Percentiles rank a stretch among this genome's conserved stretches.
phyloP scores from a whole-genome alignment of 371 early-diverging fungal genomes.

The Saksenaea vasiformis region DNA sequence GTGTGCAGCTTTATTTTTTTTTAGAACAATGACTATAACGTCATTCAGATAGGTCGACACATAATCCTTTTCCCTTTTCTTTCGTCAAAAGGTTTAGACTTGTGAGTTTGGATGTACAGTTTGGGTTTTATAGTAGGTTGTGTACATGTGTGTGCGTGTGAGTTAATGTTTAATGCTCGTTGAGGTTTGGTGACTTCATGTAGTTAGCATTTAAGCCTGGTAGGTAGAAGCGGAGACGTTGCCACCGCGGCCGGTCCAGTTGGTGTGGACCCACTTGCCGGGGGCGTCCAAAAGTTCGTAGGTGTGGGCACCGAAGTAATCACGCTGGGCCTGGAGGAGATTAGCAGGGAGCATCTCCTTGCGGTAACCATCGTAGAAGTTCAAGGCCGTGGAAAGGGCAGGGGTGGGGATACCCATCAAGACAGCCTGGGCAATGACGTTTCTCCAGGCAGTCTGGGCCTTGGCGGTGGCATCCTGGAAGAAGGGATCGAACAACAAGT shows the following conservation, averaged over 20 bases:
- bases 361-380: constrained; percentile 97
- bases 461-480: constrained; percentile 87
- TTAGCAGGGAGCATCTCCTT: constrained; percentile 90
- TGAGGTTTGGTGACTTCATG: background rate
- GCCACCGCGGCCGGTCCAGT: constrained; percentile 95
- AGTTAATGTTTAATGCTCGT: too few species aligned
- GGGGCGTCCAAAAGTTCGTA: constrained; percentile 84
- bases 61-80: too few species aligned
- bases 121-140: too few species aligned
- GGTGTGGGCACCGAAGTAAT: constrained; percentile 99
- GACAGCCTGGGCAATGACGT: constrained; percentile 83
- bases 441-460: constrained; percentile 89
- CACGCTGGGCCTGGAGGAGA: constrained; percentile 97
- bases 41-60: too few species aligned
- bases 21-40: too few species aligned
- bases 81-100: too few species aligned
- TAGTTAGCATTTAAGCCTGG: constrained; percentile 47
- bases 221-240: constrained; percentile 71
- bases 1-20: too few species aligned
- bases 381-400: constrained; percentile 88
- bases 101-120: too few species aligned
- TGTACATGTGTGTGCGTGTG: too few species aligned
- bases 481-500: constrained; percentile 92
- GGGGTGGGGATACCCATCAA: constrained; percentile 92
- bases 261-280: constrained; percentile 88